These are phyloP conservation scores for Gentiana macrophylla DNA, from an alignment of 257 asterid species.

Conservation along the genomic window DNA sequence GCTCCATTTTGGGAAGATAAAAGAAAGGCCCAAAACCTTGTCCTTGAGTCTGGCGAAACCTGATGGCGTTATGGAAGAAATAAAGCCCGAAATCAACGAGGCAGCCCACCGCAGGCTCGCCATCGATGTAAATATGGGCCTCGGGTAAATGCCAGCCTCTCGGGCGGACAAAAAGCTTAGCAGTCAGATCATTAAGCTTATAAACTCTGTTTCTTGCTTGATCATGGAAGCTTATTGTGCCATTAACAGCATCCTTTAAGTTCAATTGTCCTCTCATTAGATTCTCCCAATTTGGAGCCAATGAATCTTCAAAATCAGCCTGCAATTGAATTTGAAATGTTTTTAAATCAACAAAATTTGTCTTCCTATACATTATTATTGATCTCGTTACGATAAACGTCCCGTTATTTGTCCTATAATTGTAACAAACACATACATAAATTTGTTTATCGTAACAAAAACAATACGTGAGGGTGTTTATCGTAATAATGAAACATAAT, in stretches of 20 bases:
- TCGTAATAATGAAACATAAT: too few species aligned
- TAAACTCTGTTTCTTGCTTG: constrained; percentile 62
- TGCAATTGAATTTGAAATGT: constrained; percentile 5
- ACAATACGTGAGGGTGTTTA: too few species aligned
- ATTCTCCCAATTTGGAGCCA: constrained; percentile 93
- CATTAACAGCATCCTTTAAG: constrained; percentile 75
- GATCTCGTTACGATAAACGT: too few species aligned
- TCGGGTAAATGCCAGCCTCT: constrained; percentile 98
- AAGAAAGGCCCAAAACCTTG: constrained; percentile 82
- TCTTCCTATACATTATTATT: too few species aligned
- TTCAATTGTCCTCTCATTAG: constrained; percentile 75
- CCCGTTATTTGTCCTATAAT: too few species aligned
- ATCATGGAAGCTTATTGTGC: constrained; percentile 71
- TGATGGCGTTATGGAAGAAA: constrained; percentile 60
- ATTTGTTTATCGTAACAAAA: too few species aligned
- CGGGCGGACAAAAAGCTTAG: constrained; percentile 92
- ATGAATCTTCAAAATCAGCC: constrained; percentile 98
- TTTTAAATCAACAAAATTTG: too few species aligned
- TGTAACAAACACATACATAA: too few species aligned
- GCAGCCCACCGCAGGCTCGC: constrained; percentile 79
- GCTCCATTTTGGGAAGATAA: constrained; percentile 96
- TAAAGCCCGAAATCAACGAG: constrained; percentile 89
- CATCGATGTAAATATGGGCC: constrained; percentile 83
- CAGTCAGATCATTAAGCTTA: constrained; percentile 62
- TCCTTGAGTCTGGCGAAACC: constrained; percentile 60